Evolutionary conservation across 2,329 filamentous ascomycete genomes (phyloP), one percentile per base, ranked within the genome.

Genomic region (Scleromitrula shiraiana): DNA sequence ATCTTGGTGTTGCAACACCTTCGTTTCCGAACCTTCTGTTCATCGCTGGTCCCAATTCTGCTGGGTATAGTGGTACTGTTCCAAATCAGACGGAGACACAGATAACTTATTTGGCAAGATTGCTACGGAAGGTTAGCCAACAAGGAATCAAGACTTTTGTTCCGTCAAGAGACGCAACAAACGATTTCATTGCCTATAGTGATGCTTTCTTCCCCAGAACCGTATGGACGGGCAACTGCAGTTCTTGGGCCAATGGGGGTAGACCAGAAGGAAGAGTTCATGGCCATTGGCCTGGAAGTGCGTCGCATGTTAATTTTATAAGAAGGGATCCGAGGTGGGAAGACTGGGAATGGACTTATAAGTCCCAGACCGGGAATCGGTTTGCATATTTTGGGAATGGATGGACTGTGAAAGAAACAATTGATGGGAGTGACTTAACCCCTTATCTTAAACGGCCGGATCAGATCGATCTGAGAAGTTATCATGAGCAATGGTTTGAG

Each of bases 241-340:
- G 76, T 33, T 83, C 78, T 0, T 88, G 84, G 84, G 84, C 83
- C 50, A 88, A 88, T 51, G 79, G 83, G 10, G 79, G 78, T 0
- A 66, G 67, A 5, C 75, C 81, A 0, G 82, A 82, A 0, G 75
- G 71, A 0, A 68, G 81, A 4, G 79, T 88, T 20, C 80, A 85
- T 53, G 83, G 82, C 0, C 60, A 85, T 6, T 88, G 83, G 76
- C 84, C 83, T 0, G 83, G 83, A 0, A 83, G 78, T 54, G 81
- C 80, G 1, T 69, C 75, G 0, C 79, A 84, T 56, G 66, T 79
- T 26, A 80, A 80, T 2, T 70, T 77, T 12, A 70, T 83, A 7
- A 69, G 78, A 20, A 67, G 61, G n/a, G 70, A 75, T 36, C 76
- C 76, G 1, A 63, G 76, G 5, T 80, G 76, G 75, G 77, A 80